These are phyloP conservation scores for Epichloe aotearoae DNA, from an alignment of 2,329 filamentous ascomycete species.

Conservation along the genomic window DNA sequence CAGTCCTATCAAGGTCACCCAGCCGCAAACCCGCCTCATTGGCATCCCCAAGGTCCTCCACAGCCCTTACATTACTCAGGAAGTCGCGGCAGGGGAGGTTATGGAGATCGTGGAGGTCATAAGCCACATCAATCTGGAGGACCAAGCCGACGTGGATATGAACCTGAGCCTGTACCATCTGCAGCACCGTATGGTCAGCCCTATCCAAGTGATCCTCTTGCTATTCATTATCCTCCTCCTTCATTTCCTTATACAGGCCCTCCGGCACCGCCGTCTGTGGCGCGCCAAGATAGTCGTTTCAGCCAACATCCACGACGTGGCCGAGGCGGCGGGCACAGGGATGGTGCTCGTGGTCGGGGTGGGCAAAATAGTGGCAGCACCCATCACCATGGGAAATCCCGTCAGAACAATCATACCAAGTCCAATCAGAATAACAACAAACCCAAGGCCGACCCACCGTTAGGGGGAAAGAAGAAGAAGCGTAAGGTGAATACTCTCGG, in stretches of 20 bases:
- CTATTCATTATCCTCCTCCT: constrained; percentile 21
- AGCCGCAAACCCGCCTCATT: constrained; percentile 8
- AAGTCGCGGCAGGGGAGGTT: constrained; percentile 31
- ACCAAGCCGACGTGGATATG: constrained; percentile 22
- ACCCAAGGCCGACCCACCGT: constrained; percentile 26
- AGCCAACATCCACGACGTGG: constrained; percentile 22
- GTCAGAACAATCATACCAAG: constrained; percentile 20
- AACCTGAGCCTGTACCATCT: constrained; percentile 19
- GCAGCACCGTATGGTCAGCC: constrained; percentile 25
- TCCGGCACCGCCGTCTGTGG: constrained; percentile 22
- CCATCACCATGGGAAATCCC: constrained; percentile 29
- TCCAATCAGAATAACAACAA: constrained; percentile 9
- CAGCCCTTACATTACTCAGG: constrained; percentile 24
- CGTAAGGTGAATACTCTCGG: constrained; percentile 60
- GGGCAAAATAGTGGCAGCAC: constrained; percentile 13
- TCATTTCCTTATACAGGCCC: constrained; percentile 27
- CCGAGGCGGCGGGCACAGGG: constrained; percentile 21
- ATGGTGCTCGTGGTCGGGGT: constrained; percentile 29
- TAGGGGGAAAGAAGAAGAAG: constrained; percentile 54
- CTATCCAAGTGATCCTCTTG: constrained; percentile 27
- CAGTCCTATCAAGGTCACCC: constrained; percentile 24
- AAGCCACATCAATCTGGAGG: constrained; percentile 17
- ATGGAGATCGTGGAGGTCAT: constrained; percentile 30
- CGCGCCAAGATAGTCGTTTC: constrained; percentile 22
- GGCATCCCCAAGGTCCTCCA: constrained; percentile 17